Evolutionary conservation across 345 rosid species (phyloP).

Genomic region (Gossypium herbaceum): DNA sequence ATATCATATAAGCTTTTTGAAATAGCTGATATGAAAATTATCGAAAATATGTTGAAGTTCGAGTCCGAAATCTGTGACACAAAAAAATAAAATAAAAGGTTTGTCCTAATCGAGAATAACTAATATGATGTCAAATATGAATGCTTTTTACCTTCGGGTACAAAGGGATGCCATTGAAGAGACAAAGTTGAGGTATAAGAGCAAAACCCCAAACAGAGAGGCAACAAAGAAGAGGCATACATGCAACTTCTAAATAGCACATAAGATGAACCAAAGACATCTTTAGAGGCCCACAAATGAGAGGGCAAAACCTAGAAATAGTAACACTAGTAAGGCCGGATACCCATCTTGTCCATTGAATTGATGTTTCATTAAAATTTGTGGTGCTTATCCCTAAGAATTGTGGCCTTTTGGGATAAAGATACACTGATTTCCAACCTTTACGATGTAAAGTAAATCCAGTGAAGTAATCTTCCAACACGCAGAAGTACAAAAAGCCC

Average conservation of each 20-base stretch:
- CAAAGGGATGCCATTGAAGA: slow-evolving; percentile 32
- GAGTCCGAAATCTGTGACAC: slow-evolving; percentile 25
- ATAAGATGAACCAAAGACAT: slow-evolving; percentile 28
- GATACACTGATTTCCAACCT: slow-evolving; percentile 40
- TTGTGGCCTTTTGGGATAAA: slow-evolving; percentile 29
- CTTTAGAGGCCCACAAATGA: slow-evolving; percentile 28
- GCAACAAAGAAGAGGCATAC: slow-evolving; percentile 19
- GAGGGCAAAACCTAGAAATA: slow-evolving; percentile 37
- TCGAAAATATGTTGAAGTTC: slow-evolving; percentile 17
- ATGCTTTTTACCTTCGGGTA: slow-evolving; percentile 34
- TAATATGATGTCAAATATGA: too few relatives aligned
- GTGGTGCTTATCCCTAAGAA: slow-evolving; percentile 31
- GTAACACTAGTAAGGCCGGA: slow-evolving; percentile 27
- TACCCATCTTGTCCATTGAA: slow-evolving; percentile 39
- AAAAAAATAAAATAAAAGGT: neutral
- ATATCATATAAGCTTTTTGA: slow-evolving; percentile 27
- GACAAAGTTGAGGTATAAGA: slow-evolving; percentile 39
- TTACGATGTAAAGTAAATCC: slow-evolving; percentile 29
- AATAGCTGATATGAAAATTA: slow-evolving; percentile 25
- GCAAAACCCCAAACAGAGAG: slow-evolving; percentile 35
- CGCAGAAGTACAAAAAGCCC: slow-evolving; percentile 34
- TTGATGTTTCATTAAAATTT: slow-evolving; percentile 21
- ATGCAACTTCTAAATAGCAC: slow-evolving; percentile 21
- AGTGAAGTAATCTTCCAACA: slow-evolving; percentile 43
- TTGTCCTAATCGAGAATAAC: neutral